These are phyloP conservation scores for Phanerochaete carnosa DNA, from an alignment of 768 basidiomycete species.

Conservation along the genomic window DNA sequence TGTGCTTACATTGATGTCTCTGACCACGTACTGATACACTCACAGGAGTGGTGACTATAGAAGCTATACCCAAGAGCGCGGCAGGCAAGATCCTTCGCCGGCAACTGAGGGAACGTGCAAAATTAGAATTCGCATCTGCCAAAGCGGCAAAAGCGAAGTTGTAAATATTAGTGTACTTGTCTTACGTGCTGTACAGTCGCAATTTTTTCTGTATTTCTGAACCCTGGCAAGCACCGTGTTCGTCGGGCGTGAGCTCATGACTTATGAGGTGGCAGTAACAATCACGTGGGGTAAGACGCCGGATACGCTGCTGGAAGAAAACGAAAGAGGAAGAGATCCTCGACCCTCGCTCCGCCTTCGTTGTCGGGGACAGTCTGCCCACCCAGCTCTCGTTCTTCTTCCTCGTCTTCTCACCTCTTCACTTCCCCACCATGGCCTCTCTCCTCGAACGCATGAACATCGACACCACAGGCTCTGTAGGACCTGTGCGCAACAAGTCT, in stretches of 20 bases:
- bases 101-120: slow-evolving; percentile 67
- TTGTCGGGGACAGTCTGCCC: slow-evolving; percentile 6
- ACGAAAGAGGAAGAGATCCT: neutral
- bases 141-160: slow-evolving; percentile 3
- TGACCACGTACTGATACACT: neutral
- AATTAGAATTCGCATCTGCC: slow-evolving; percentile 37
- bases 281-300: slow-evolving; percentile 5
- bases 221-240: neutral
- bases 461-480: slow-evolving; percentile 31
- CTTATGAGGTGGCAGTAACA: neutral
- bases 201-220: neutral
- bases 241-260: neutral
- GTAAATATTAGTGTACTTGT: neutral
- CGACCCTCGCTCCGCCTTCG: slow-evolving; percentile 5
- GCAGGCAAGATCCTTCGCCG: slow-evolving; percentile 86
- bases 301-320: neutral
- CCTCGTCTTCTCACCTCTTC: neutral
- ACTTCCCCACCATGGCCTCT: slow-evolving; percentile 14
- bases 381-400: neutral
- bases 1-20: slow-evolving; percentile 1
- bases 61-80: slow-evolving; percentile 71
- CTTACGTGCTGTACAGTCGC: neutral
- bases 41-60: slow-evolving; percentile 51
- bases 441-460: slow-evolving; percentile 49
- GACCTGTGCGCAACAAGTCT: slow-evolving; percentile 45